Base-by-base conservation (phyloP, 768 basidiomycete species). In the Boletus bicolor region DNA sequence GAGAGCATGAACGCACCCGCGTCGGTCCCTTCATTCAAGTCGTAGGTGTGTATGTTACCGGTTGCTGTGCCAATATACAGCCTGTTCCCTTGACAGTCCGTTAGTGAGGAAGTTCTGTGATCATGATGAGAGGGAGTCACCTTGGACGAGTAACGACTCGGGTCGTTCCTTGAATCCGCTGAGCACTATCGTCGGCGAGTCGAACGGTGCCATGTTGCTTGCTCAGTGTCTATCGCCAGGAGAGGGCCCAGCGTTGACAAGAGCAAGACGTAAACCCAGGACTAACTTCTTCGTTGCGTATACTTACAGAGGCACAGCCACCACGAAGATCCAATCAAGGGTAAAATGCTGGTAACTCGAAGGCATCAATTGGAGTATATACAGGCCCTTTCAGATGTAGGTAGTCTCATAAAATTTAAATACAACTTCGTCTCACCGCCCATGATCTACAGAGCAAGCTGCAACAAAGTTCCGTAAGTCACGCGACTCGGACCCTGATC, bases 51-150 rank as follows among this genome's bases (percentile, higher is more conserved):
- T 45, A 88, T 65, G 54, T 67, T 83, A 28, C 86, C 86, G 0
- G 71, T 75, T 5, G 79, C 73, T 19, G 85, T 84, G 15, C 85
- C 86, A 53, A 88, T 62, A 62, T 86, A 91, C 21, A 90, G 66
- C 60, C 76, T 75, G 65, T 82, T 79, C 30, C 77, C 85, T 86
- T 62, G 32, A 37, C 4, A 38, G 19, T 5, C 4, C 1, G 30
- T 59, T 19, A 54, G 42, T 39, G 50, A 49, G 52, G 24, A 15
- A 50, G n/a, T 32, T 21, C 4, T 11, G 17, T 38, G 51, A 30
- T 26, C 15, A 30, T 21, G 36, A 24, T 19, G 47, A 48, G 11
- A 38, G 28, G 15, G 24, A 42, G 19, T 53, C 48, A 69, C 72
- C 72, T 49, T 71, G 68, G 24, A 61, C 57, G 7, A 69, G 63